A percentile compares a stretch with the other conserved stretches of the same genome.
Evolutionary conservation across 2,329 filamentous ascomycete species (phyloP).

Genomic region (Teratosphaeria zuluensis): DNA sequence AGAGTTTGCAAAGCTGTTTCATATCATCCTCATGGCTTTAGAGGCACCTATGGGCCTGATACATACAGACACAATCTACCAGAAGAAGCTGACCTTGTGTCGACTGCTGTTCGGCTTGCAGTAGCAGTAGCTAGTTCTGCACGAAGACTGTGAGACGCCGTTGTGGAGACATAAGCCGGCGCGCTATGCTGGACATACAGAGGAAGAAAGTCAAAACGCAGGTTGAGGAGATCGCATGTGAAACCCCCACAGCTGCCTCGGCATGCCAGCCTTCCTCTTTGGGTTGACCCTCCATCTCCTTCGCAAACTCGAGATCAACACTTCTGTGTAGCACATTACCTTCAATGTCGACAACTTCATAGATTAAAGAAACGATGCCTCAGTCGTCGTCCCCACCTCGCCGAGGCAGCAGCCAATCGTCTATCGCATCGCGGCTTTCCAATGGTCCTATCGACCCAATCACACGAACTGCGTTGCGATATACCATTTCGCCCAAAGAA

Average conservation of each 20-base stretch:
- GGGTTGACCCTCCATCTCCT: neutral
- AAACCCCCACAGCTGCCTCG: neutral
- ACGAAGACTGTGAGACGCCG: too few species aligned
- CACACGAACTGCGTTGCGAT: conserved; percentile 74
- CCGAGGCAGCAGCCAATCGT: neutral
- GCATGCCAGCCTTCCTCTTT: neutral
- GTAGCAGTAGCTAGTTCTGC: too few species aligned
- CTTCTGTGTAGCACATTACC: neutral
- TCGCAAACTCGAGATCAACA: neutral
- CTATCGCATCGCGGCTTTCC: neutral
- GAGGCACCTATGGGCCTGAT: too few species aligned
- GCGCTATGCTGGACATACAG: too few species aligned
- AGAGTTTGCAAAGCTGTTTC: too few species aligned
- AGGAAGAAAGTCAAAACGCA: neutral
- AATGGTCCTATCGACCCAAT: conserved; percentile 50
- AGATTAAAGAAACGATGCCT: neutral
- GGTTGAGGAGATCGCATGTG: neutral
- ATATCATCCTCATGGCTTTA: too few species aligned
- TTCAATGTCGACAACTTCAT: neutral
- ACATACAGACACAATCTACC: too few species aligned
- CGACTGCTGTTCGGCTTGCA: too few species aligned
- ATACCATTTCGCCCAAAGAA: conserved; percentile 73
- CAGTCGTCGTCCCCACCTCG: neutral
- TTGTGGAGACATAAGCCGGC: too few species aligned
- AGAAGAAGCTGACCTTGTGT: too few species aligned